Conservation (phyloP, 1,284 basidiomycete species). For the Heterobasidion parviporum region DNA sequence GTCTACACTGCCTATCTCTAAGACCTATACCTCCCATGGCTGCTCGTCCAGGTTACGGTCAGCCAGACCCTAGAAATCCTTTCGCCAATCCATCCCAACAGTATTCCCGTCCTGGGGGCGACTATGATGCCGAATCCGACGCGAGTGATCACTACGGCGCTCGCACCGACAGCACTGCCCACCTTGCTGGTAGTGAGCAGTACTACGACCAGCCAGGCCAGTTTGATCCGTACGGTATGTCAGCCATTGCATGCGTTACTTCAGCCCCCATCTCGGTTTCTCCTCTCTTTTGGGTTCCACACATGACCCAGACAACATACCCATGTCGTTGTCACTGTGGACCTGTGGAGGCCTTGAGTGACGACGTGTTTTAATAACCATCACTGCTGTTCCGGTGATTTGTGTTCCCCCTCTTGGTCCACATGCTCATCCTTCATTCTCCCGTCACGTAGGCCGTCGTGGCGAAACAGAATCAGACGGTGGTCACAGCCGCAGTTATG, state of each 20-base stretch:
- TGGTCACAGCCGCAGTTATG: slow-evolving; percentile 25
- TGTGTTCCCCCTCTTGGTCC: no score
- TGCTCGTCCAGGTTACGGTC: slow-evolving; percentile 28
- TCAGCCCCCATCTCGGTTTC: background rate
- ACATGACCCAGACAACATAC: no score
- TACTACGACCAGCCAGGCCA: slow-evolving; percentile 37
- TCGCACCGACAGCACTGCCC: slow-evolving; percentile 48
- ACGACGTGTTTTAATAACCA: background rate
- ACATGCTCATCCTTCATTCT: background rate
- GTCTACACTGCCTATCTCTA: slow-evolving; percentile 4
- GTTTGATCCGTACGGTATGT: slow-evolving; percentile 23
- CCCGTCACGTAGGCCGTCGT: slow-evolving; percentile 7
- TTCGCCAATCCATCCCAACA: slow-evolving; percentile 24
- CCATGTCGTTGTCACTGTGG: background rate
- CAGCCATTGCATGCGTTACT: background rate
- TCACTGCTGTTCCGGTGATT: background rate
- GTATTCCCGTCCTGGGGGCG: slow-evolving; percentile 21
- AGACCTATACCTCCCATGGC: slow-evolving; percentile 22
- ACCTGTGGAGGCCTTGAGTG: background rate
- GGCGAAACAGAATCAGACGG: slow-evolving; percentile 29
- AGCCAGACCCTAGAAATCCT: slow-evolving; percentile 26
- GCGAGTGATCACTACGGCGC: slow-evolving; percentile 42
- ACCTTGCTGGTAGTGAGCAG: slow-evolving; percentile 39
- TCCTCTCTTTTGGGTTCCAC: background rate
- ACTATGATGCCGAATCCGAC: slow-evolving; percentile 42